Evolutionary conservation across 2,329 filamentous ascomycete species (phyloP), one percentile per base, ranked within the genome.

Genomic region (Alternaria sp.): DNA sequence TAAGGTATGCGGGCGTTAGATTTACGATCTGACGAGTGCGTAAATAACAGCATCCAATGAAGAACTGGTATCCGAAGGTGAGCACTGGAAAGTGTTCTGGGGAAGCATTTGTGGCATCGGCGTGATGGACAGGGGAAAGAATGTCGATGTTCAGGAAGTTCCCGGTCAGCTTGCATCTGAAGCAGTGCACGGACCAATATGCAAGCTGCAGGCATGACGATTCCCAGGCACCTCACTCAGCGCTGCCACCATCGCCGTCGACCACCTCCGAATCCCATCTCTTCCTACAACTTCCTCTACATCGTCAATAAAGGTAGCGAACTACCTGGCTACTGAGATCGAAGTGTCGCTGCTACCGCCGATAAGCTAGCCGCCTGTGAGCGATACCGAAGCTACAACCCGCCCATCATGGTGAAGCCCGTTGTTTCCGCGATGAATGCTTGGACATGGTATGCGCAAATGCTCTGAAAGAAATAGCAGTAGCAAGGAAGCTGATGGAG

Each of bases 401-500:
- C 66, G 67, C 61, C 67, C 65, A 70, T 45, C 75, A 97, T 97
- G 93, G 97, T 97, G 92, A 97, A 97, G 89, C 93, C 94, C 69
- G 84, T 98, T 76, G 91, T 98, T 71, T 90, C 92, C 76, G 89
- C 92, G 68, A 86, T 93, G 82, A 93, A 96, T 82, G 94, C 93
- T 74, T 97, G 93, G 93, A 92, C 89, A 83, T 97, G 93, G 93
- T 97, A 83, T 75, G 87, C 78, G 24, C 48, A 31, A 13, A 6
- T n/a, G 34, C 4, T 8, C 33, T 9, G 23, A 7, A 39, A 11
- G 36, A 40, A 51, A 31, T 45, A 24, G 48, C 14, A 8, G 51
- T 10, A 53, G 26, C 10, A 50, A 31, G 23, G 29, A 33, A 21
- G 61, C 67, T 75, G 62, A 72, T 56, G 60, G 53, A 14, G 26